A percentile compares a stretch with the other conserved stretches of the same genome.
These are phyloP conservation scores for Colletotrichum theobromicola DNA, from an alignment of 2,329 filamentous ascomycete species.

Conservation along the genomic window DNA sequence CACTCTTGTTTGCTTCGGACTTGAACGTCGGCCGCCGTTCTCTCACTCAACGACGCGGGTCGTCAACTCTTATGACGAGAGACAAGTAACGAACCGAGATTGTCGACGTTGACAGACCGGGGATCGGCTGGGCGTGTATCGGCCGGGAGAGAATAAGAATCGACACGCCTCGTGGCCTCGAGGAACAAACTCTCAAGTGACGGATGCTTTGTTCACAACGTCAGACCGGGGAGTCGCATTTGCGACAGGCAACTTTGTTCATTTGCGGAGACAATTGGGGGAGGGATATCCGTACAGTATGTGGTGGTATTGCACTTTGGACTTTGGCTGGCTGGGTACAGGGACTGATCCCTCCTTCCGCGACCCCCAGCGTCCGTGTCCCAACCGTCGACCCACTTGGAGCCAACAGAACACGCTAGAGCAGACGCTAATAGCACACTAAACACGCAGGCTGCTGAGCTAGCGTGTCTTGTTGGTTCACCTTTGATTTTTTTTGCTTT, in stretches of 20 bases:
- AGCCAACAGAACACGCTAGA: not conserved
- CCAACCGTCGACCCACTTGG: slow-evolving; percentile 1
- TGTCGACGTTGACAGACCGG: not conserved
- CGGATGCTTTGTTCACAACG: not conserved
- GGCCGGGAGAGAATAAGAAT: not conserved
- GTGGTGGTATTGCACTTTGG: not conserved
- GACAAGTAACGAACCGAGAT: not conserved
- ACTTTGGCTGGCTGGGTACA: not conserved
- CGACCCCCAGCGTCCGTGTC: not conserved
- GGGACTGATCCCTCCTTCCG: not conserved
- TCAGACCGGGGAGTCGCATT: not conserved
- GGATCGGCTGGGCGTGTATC: not conserved
- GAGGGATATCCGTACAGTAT: not conserved
- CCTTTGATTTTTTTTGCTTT: not conserved
- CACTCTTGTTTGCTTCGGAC: not conserved
- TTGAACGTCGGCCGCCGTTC: not conserved
- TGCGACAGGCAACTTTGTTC: not conserved
- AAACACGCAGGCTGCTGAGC: not conserved
- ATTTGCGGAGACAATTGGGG: not conserved
- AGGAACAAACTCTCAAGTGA: not conserved
- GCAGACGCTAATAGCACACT: not conserved
- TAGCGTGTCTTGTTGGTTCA: slow-evolving; percentile 7
- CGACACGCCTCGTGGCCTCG: not conserved
- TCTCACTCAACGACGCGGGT: not conserved
- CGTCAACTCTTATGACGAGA: not conserved